phyloP scores from a whole-genome alignment of 1,139 yeast genomes.

The Kurtzmaniella quercitrusa region DNA sequence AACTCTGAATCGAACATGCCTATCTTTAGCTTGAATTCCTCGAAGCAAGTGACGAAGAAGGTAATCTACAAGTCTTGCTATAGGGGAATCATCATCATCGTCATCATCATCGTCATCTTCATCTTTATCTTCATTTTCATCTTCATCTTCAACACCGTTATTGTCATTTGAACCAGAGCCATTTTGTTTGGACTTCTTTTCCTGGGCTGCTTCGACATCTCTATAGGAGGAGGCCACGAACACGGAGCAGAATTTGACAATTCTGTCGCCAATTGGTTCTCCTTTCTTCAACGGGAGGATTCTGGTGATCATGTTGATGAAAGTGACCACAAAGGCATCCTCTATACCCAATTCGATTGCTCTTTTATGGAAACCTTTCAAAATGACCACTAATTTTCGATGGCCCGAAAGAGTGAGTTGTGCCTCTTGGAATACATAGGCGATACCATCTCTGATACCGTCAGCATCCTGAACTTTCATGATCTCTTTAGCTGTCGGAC shows the following conservation, averaged over 20 bases:
- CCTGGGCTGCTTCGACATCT: slow-evolving; percentile 23
- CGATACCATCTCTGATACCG: slow-evolving; percentile 43
- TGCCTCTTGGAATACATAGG: slow-evolving; percentile 76
- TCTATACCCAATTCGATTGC: slow-evolving; percentile 51
- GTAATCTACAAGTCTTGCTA: slow-evolving; percentile 52
- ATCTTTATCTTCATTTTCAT: slow-evolving; percentile 16
- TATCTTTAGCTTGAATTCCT: slow-evolving; percentile 76
- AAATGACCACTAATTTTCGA: slow-evolving; percentile 62
- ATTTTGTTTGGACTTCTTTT: slow-evolving; percentile 11
- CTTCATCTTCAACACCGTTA: slow-evolving; percentile 14
- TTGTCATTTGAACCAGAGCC: slow-evolving; percentile 9
- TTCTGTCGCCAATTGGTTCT: slow-evolving; percentile 71
- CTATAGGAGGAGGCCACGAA: slow-evolving; percentile 53
- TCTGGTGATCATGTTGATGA: slow-evolving; percentile 59
- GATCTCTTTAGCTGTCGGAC: slow-evolving; percentile 13
- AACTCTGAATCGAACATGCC: slow-evolving; percentile 73
- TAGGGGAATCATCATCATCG: slow-evolving; percentile 33
- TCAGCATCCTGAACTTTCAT: slow-evolving; percentile 19
- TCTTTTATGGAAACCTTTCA: slow-evolving; percentile 55
- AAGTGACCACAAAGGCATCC: slow-evolving; percentile 55
- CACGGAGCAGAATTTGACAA: slow-evolving; percentile 68
- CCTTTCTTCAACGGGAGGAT: slow-evolving; percentile 66
- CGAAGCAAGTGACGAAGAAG: slow-evolving; percentile 63
- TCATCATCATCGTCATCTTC: slow-evolving; percentile 21
- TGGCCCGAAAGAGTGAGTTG: slow-evolving; percentile 74